Base-by-base conservation (phyloP, 2,329 filamentous ascomycete genomes). In the Cladosporium velox region DNA sequence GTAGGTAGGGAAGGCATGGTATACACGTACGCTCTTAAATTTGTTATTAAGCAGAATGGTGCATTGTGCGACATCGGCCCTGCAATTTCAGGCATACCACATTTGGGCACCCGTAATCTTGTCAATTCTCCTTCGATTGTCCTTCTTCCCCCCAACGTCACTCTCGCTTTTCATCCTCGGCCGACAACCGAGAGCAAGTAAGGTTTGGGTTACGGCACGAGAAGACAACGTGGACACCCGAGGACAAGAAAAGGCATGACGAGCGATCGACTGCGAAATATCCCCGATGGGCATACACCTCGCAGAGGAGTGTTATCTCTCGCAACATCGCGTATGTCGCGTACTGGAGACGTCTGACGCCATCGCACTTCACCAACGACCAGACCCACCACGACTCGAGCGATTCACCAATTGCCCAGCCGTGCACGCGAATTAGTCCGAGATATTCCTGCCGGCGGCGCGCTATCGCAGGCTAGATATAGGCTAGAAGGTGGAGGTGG, bases 401-500 rank as follows among this genome's bases (percentile, higher is more conserved):
- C 41, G 41, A 47, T 21, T 21, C n/a, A 47, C 41, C 41, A 34
- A n/a, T 30, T 54, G 60, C 60, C 60, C 60, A 63, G 60, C 60
- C 60, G 60, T 63, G 60, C 60, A 38, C 47, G 60, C 52, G 30
- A 55, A n/a, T 34, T 55, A n/a, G 14, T 21, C 30, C 49, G 60
- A 62, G 28, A 28, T 21, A 49, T 26, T 28, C 44, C 12, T 26
- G 60, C 21, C 34, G 21, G 55, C n/a, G 55, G 35, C 24, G 35
- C 34, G 38, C 61, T 57, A 64, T 55, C 15, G 51, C 41, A 47
- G 34, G 38, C 38, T 44, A 44, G 38, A 44, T n/a, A 44, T 3
- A 47, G 28, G 61, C 51, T 64, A 64, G 61, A 57, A 32, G 34
- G 61, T 28, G 59, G 59, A 62, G 59, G 59, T 62, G 59, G 59